phyloP scores from a whole-genome alignment of 805 yeast species.

The Zygosaccharomyces gambellarensis region DNA sequence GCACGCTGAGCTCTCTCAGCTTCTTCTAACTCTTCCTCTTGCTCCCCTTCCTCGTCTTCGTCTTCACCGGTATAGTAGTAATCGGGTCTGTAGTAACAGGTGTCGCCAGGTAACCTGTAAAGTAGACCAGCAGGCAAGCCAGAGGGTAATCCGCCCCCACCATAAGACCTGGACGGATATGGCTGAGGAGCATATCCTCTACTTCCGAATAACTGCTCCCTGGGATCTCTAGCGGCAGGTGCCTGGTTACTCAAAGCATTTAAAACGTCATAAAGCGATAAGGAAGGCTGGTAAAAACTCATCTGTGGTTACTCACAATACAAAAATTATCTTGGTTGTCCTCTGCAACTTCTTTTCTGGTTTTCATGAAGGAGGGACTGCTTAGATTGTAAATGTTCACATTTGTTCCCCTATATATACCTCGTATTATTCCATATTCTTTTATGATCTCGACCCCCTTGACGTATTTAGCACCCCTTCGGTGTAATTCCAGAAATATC shows the following conservation, averaged over 20 bases:
- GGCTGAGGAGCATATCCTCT: constrained; percentile 11
- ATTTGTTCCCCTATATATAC: too few relatives aligned
- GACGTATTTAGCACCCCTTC: neutral
- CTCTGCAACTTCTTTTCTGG: too few relatives aligned
- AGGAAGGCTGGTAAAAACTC: constrained; percentile 32
- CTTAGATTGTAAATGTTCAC: too few relatives aligned
- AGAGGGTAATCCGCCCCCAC: constrained; percentile 1
- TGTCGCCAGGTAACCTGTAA: constrained; percentile 17
- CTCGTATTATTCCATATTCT: too few relatives aligned
- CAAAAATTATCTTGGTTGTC: neutral
- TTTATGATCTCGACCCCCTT: neutral
- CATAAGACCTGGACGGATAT: constrained; percentile 4
- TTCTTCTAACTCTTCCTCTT: constrained; percentile 17
- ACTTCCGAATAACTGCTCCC: constrained; percentile 8
- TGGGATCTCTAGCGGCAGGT: constrained; percentile 13
- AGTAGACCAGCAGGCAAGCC: constrained; percentile 12
- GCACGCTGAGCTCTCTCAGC: constrained; percentile 11
- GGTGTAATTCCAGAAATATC: constrained; percentile 1
- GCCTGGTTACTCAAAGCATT: constrained; percentile 26
- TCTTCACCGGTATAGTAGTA: constrained; percentile 28
- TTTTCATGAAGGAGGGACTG: too few relatives aligned
- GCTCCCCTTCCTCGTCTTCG: constrained; percentile 29
- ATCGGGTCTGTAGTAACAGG: constrained; percentile 29
- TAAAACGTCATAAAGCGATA: constrained; percentile 30
- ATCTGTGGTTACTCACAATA: constrained; percentile 7